Evolutionary conservation across 768 basidiomycete genomes (phyloP).

Genomic region (Russula abietina): DNA sequence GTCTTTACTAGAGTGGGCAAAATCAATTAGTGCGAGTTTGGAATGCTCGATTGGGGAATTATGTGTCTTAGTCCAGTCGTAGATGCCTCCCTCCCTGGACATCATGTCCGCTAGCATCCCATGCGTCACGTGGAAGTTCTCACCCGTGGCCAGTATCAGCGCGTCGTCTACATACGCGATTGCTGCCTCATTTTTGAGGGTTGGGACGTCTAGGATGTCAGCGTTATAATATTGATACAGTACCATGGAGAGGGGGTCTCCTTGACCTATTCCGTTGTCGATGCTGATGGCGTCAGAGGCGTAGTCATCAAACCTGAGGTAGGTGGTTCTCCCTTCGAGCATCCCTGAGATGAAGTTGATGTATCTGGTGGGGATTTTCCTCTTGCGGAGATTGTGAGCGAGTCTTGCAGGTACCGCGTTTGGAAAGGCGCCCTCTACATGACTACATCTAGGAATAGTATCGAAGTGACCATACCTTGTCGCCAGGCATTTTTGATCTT

Average conservation of each 20-base stretch:
- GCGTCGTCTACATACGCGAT: neutral
- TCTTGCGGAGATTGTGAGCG: too few relatives aligned
- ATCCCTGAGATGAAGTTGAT: too few relatives aligned
- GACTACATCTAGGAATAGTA: too few relatives aligned
- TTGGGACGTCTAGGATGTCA: neutral
- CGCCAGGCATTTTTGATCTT: too few relatives aligned
- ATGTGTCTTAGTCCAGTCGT: neutral
- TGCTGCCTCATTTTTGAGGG: neutral
- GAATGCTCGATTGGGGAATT: neutral
- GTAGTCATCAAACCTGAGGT: too few relatives aligned
- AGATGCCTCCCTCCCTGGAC: neutral
- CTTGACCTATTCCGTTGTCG: too few relatives aligned
- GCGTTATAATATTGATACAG: constrained; percentile 12
- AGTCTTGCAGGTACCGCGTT: too few relatives aligned
- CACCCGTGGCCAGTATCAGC: constrained; percentile 26
- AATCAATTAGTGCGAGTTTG: constrained; percentile 4
- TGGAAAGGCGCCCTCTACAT: too few relatives aligned
- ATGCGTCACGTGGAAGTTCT: constrained; percentile 25
- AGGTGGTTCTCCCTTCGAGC: too few relatives aligned
- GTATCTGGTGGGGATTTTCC: too few relatives aligned
- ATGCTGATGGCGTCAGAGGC: too few relatives aligned
- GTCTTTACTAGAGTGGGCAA: neutral
- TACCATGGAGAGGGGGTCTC: neutral
- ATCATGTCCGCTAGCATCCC: neutral
- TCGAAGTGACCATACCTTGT: too few relatives aligned